Evolutionary conservation across 2,329 filamentous ascomycete species (phyloP).

Genomic region (Plectosphaerella plurivora): DNA sequence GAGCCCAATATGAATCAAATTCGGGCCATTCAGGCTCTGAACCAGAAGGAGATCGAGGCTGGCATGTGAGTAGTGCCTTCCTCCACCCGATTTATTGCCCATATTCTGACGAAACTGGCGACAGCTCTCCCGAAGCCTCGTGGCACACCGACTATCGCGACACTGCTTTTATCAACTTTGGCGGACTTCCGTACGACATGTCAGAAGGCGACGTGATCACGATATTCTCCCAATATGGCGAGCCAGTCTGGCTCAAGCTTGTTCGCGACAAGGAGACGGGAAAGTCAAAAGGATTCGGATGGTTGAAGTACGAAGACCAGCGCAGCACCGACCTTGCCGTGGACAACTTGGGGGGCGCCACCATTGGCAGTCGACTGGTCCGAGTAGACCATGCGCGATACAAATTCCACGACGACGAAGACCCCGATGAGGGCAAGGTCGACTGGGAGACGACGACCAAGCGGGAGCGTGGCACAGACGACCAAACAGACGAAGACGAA

Average conservation of each 20-base stretch:
- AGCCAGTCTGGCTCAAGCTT: constrained; percentile 89
- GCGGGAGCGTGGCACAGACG: constrained; percentile 40
- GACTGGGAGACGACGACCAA: constrained; percentile 56
- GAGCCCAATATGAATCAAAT: constrained; percentile 78
- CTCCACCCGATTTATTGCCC: not conserved
- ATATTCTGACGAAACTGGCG: not conserved
- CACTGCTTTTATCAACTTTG: constrained; percentile 95
- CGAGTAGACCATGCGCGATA: constrained; percentile 92
- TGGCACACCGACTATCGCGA: constrained; percentile 98
- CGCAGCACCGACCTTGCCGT: constrained; percentile 92
- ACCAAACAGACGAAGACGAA: constrained; percentile 41
- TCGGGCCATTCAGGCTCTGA: constrained; percentile 85
- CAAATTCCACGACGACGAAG: constrained; percentile 78
- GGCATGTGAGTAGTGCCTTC: constrained; percentile 56
- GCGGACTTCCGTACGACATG: constrained; percentile 85
- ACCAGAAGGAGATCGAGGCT: constrained; percentile 89
- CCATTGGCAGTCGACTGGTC: constrained; percentile 73
- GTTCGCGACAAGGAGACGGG: constrained; percentile 94
- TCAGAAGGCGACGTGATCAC: constrained; percentile 94
- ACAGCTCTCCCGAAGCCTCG: constrained; percentile 75
- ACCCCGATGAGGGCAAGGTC: constrained; percentile 53
- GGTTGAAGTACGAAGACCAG: constrained; percentile 98
- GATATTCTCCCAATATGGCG: constrained; percentile 95
- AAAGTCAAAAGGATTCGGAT: constrained; percentile 90
- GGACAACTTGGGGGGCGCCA: constrained; percentile 87